Evolutionary conservation across 495 filamentous ascomycete species (phyloP).

Genomic region (Neurospora hispaniola): DNA sequence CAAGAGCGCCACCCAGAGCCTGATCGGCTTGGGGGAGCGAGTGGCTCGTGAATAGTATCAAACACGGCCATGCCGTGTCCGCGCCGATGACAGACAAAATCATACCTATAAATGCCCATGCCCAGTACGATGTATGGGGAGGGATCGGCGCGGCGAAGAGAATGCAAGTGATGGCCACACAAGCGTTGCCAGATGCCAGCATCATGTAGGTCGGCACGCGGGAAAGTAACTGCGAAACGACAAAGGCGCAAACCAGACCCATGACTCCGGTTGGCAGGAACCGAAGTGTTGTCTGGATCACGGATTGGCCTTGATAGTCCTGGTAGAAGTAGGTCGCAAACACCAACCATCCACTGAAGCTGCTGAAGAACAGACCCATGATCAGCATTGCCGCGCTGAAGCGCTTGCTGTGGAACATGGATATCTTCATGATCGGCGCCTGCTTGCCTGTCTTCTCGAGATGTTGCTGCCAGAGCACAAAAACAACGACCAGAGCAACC

Average conservation of each 20-base stretch:
- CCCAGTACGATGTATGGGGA: constrained; percentile 44
- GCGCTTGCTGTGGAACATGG: constrained; percentile 38
- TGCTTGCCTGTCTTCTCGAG: constrained; percentile 33
- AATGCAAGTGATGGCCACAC: constrained; percentile 37
- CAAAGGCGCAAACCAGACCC: constrained; percentile 37
- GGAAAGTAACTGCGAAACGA: constrained; percentile 45
- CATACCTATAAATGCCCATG: constrained; percentile 49
- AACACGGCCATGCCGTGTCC: constrained; percentile 46
- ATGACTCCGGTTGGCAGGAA: constrained; percentile 50
- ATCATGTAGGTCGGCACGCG: constrained; percentile 42
- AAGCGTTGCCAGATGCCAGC: constrained; percentile 41
- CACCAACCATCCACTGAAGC: constrained; percentile 49
- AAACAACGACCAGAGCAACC: constrained; percentile 44
- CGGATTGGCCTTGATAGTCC: constrained; percentile 42
- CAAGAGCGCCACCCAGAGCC: constrained; percentile 47
- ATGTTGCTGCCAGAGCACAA: constrained; percentile 54
- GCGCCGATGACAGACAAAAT: constrained; percentile 46
- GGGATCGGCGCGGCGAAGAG: constrained; percentile 49
- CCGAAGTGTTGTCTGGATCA: constrained; percentile 48
- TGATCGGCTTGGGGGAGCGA: constrained; percentile 49
- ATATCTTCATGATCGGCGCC: constrained; percentile 49
- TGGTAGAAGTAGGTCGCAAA: constrained; percentile 56
- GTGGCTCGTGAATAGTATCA: constrained; percentile 50
- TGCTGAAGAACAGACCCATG: constrained; percentile 48
- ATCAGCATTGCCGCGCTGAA: constrained; percentile 51